phyloP scores from a whole-genome alignment of 2,329 filamentous ascomycete species.

The Myriosclerotinia scirpicola region DNA sequence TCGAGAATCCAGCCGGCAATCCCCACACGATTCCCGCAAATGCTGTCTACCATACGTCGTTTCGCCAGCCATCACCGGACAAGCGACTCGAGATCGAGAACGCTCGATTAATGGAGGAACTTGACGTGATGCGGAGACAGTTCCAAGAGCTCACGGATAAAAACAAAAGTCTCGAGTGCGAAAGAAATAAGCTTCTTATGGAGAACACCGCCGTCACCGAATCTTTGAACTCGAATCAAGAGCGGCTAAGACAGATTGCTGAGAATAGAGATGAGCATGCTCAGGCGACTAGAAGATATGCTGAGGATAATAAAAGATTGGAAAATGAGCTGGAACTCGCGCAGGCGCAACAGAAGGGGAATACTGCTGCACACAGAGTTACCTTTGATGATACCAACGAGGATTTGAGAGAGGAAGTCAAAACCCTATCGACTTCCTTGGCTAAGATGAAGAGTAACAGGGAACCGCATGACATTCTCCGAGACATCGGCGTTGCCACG shows the following conservation, averaged over 20 bases:
- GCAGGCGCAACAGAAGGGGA: neutral
- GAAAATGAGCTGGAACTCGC: neutral
- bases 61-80: neutral
- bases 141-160: neutral
- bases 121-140: neutral
- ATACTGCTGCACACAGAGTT: neutral
- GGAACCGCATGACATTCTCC: constrained; percentile 9
- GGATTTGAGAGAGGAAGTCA: neutral
- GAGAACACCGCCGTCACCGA: neutral
- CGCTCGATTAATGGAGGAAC: neutral
- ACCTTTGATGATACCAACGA: neutral
- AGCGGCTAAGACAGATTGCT: neutral
- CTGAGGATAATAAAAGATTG: neutral
- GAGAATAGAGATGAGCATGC: constrained; percentile 11
- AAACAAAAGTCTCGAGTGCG: neutral
- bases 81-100: neutral
- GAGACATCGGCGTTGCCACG: neutral
- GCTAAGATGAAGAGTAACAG: neutral
- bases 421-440: neutral
- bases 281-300: neutral
- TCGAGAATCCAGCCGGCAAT: neutral
- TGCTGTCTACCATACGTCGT: neutral
- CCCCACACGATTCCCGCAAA: neutral
- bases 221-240: neutral
- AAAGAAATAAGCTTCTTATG: neutral